Evolutionary conservation across 768 basidiomycete genomes (phyloP).

Genomic region (Chiua virens): DNA sequence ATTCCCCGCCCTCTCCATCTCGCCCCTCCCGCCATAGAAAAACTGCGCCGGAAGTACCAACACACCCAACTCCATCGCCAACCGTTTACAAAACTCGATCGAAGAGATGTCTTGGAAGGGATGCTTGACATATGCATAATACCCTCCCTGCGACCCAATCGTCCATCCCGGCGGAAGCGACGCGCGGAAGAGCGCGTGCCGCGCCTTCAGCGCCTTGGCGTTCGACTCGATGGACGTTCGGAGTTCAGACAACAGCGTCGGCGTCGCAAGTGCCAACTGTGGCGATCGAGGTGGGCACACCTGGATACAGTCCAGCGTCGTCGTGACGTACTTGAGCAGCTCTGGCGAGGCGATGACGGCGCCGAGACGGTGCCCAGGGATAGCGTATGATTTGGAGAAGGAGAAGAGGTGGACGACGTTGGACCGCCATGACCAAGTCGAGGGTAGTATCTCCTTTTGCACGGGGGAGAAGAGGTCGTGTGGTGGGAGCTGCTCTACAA

Average conservation of each 20-base stretch:
- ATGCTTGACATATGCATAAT: constrained; percentile 76
- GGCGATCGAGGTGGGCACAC: constrained; percentile 75
- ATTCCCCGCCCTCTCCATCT: constrained; percentile 17
- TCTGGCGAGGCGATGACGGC: constrained; percentile 60
- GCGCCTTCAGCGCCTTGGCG: constrained; percentile 46
- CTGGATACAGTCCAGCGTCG: constrained; percentile 77
- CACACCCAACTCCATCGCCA: constrained; percentile 65
- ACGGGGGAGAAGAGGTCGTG: constrained; percentile 52
- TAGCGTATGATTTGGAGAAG: constrained; percentile 76
- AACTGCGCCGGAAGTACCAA: constrained; percentile 66
- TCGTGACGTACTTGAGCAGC: constrained; percentile 48
- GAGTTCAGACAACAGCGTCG: constrained; percentile 51
- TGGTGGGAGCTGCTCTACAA: constrained; percentile 52
- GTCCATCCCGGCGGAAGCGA: constrained; percentile 55
- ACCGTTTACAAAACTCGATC: constrained; percentile 51
- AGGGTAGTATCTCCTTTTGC: neutral
- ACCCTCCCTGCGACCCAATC: constrained; percentile 67
- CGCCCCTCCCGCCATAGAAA: constrained; percentile 38
- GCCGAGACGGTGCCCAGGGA: constrained; percentile 84
- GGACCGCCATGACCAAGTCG: constrained; percentile 51
- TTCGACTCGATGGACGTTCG: constrained; percentile 51
- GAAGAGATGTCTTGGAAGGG: constrained; percentile 53
- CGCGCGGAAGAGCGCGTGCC: constrained; percentile 57
- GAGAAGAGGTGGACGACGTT: constrained; percentile 72
- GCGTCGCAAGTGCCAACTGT: constrained; percentile 61